Percentiles rank a stretch among this genome's conserved stretches.
Evolutionary conservation across 116 monocot species (phyloP).

Genomic region (Phalaenopsis hybrid): DNA sequence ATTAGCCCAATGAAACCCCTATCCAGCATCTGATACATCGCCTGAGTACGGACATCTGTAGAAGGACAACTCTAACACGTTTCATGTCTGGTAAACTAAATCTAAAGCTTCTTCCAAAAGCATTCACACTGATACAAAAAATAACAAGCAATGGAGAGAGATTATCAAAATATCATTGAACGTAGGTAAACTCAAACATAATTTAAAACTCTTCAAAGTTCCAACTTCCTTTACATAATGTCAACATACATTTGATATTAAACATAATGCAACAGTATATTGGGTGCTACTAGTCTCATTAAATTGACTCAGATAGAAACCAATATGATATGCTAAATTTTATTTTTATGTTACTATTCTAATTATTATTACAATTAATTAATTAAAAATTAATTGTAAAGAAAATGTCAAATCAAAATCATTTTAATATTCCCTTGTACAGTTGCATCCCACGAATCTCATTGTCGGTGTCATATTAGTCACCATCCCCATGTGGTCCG

Average conservation of each 20-base stretch:
- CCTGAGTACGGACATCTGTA: constrained; percentile 96
- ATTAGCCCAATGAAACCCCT: constrained; percentile 90
- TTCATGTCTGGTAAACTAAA: neutral
- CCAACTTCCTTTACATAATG: neutral
- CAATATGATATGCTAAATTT: neutral
- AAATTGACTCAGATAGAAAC: neutral
- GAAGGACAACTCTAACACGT: constrained; percentile 7
- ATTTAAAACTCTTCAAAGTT: neutral
- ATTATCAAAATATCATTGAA: neutral
- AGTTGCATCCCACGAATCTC: no score
- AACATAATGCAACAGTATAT: neutral
- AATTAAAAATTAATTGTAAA: no score
- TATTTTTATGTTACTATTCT: no score
- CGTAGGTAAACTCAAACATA: neutral
- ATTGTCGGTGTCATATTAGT: no score
- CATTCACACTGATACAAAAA: neutral
- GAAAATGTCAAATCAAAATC: no score
- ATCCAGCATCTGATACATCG: constrained; percentile 95
- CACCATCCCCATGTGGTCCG: no score
- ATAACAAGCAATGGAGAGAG: neutral
- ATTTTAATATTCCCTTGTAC: no score
- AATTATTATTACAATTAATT: no score
- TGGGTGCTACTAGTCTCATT: neutral
- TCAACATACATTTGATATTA: neutral
- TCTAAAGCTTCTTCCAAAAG: neutral